A percentile compares a stretch with the other conserved stretches of the same genome.
Evolutionary conservation across 345 rosid species (phyloP).

Genomic region (Garcia nutans): DNA sequence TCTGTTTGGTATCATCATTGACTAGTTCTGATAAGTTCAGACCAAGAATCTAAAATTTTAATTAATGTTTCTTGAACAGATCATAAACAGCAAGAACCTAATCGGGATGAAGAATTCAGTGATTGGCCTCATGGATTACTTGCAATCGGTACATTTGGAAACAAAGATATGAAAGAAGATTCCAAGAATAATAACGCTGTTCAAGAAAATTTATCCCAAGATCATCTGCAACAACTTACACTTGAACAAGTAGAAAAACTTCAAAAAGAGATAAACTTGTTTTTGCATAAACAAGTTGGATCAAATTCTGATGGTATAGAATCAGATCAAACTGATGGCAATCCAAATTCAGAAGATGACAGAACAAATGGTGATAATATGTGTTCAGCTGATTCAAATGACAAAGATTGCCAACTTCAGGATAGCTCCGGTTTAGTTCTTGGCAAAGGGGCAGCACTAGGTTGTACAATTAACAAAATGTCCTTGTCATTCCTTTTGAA

Average conservation of each 20-base stretch:
- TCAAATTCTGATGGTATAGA: not conserved
- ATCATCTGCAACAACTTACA: slow-evolving; percentile 24
- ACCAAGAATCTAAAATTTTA: too few species aligned
- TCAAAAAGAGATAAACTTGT: slow-evolving; percentile 32
- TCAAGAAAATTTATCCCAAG: slow-evolving; percentile 9
- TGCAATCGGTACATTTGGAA: slow-evolving; percentile 84
- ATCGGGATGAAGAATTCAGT: slow-evolving; percentile 47
- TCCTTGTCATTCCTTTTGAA: slow-evolving; percentile 62
- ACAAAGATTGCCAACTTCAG: slow-evolving; percentile 14
- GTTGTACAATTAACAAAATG: slow-evolving; percentile 39
- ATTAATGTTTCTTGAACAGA: slow-evolving; percentile 8
- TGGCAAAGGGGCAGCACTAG: slow-evolving; percentile 21
- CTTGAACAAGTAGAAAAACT: slow-evolving; percentile 33
- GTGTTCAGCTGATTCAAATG: not conserved
- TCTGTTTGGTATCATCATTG: too few species aligned
- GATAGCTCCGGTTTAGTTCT: slow-evolving; percentile 5
- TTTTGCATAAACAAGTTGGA: slow-evolving; percentile 26
- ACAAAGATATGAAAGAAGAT: slow-evolving; percentile 30
- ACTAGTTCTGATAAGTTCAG: too few species aligned
- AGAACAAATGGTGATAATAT: not conserved
- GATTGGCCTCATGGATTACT: slow-evolving; percentile 66
- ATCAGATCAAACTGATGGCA: slow-evolving; percentile 1
- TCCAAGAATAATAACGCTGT: slow-evolving; percentile 12
- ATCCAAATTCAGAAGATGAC: slow-evolving; percentile 11
- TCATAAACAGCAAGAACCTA: slow-evolving; percentile 20